Conservation (phyloP, 2,329 filamentous ascomycete genomes). For the Colletotrichum tanaceti region DNA sequence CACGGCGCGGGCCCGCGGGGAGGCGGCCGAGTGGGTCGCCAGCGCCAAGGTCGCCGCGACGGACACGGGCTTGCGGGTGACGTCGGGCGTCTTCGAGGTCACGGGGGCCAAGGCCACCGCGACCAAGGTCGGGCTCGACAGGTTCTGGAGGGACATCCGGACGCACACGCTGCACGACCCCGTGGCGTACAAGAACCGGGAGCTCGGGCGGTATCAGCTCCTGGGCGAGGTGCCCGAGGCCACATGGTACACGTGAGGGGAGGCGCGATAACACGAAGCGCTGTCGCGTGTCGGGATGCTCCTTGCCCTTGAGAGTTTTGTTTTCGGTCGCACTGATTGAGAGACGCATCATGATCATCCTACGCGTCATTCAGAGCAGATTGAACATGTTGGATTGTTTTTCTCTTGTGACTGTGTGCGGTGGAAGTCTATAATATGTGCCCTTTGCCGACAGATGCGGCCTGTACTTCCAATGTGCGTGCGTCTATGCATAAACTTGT, state of each 20-base stretch:
- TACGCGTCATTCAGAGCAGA: too few relatives aligned
- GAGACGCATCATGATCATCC: too few relatives aligned
- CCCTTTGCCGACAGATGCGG: neutral
- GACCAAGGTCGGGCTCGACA: slow-evolving; percentile 69
- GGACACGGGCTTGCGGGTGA: slow-evolving; percentile 68
- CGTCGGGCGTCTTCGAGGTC: slow-evolving; percentile 72
- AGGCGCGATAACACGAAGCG: neutral
- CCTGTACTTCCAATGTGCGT: neutral
- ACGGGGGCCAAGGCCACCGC: slow-evolving; percentile 69
- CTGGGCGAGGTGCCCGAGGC: slow-evolving; percentile 67
- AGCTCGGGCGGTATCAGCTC: slow-evolving; percentile 68
- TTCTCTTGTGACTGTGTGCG: too few relatives aligned
- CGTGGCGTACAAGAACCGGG: slow-evolving; percentile 74
- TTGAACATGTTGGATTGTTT: too few relatives aligned
- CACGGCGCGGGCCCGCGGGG: slow-evolving; percentile 65
- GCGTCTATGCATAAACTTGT: neutral
- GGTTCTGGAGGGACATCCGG: slow-evolving; percentile 75
- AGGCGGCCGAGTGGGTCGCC: slow-evolving; percentile 71
- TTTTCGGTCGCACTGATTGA: too few relatives aligned
- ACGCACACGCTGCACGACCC: slow-evolving; percentile 76
- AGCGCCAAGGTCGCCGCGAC: slow-evolving; percentile 72
- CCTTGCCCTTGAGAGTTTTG: too few relatives aligned
- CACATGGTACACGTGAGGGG: slow-evolving; percentile 70
- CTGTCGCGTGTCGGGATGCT: neutral
- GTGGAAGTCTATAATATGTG: neutral